Evolutionary conservation across 2,329 filamentous ascomycete species (phyloP), one percentile per base, ranked within the genome.

Genomic region (Pyrenophora seminiperda): DNA sequence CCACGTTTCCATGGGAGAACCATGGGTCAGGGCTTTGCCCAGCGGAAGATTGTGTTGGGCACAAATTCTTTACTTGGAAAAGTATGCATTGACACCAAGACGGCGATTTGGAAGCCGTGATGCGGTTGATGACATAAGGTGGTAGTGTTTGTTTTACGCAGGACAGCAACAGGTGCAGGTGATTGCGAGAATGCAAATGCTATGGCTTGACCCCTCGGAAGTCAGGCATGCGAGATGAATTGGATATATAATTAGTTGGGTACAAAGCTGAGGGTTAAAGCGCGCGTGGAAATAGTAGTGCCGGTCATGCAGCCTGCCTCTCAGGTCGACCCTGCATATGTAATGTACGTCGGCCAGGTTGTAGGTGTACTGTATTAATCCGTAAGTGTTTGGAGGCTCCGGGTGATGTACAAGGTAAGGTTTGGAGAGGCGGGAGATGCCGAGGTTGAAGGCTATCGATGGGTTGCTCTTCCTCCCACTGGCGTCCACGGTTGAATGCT

Each of bases 301-400:
- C 36, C 40, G 30, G 37, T 41, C 24, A 39, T 53, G 39, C 41
- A 31, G 20, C 14, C 18, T 19, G 38, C 31, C 27, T 33, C 13
- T 53, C 44, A 44, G 39, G 40, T 39, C 44, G 22, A 41, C 30
- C 36, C 45, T 44, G 45, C 31, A 37, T 53, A n/a, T n/a, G n/a
- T n/a, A n/a, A n/a, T n/a, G n/a, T n/a, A 31, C 24, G 22, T 41
- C 13, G 42, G 19, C 29, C 18, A 18, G 5, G 14, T 36, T 13
- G 24, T 27, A 5, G 24, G 24, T 11, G n/a, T n/a, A n/a, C n/a
- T n/a, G n/a, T n/a, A n/a, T n/a, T n/a, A n/a, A n/a, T n/a, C n/a
- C n/a, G 24, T 27, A 5, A 10, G 24, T 11, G 24, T 27, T 27
- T 27, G 24, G 24, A 27, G 24, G 24, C 10, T 27, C 24, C 24